Evolutionary conservation across 805 yeast genomes (phyloP).

Genomic region (Starmerella geochares): DNA sequence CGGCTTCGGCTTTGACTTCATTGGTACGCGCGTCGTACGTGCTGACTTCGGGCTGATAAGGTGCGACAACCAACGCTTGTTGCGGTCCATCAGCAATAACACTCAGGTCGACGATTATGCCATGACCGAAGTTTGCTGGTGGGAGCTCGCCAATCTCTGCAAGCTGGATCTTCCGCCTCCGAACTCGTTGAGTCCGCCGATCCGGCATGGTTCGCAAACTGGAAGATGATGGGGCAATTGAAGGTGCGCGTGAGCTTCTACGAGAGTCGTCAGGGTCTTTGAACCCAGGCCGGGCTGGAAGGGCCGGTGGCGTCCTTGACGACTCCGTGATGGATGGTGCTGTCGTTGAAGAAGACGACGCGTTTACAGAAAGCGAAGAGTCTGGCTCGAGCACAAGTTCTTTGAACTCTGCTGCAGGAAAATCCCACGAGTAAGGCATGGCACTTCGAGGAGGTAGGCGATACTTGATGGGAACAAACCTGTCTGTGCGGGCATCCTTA

Average conservation of each 20-base stretch:
- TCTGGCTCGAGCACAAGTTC: conserved; percentile 66
- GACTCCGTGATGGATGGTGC: background rate
- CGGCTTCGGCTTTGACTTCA: conserved; percentile 19
- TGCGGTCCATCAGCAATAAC: conserved; percentile 96
- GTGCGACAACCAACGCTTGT: conserved; percentile 73
- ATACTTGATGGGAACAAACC: conserved; percentile 70
- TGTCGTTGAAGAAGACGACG: background rate
- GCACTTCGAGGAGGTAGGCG: conserved; percentile 79
- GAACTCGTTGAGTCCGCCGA: background rate
- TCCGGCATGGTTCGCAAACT: background rate
- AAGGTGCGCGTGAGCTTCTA: background rate
- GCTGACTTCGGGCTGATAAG: conserved; percentile 69
- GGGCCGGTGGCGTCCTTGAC: background rate
- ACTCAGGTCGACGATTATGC: conserved; percentile 66
- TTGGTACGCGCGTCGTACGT: conserved; percentile 40
- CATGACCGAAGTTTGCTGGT: conserved; percentile 56
- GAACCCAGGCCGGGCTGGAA: conserved; percentile 1
- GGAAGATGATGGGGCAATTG: background rate
- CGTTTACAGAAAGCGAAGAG: background rate
- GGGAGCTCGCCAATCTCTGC: conserved; percentile 87
- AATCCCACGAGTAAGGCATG: conserved; percentile 98
- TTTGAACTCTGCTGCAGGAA: conserved; percentile 78
- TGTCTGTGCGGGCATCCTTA: conserved; percentile 31
- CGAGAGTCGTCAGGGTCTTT: background rate
- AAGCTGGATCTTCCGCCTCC: conserved; percentile 56